Percentiles rank a stretch among this genome's conserved stretches.
Evolutionary conservation across 2,329 filamentous ascomycete species (phyloP).

Genomic region (Rutstroemia sp.): DNA sequence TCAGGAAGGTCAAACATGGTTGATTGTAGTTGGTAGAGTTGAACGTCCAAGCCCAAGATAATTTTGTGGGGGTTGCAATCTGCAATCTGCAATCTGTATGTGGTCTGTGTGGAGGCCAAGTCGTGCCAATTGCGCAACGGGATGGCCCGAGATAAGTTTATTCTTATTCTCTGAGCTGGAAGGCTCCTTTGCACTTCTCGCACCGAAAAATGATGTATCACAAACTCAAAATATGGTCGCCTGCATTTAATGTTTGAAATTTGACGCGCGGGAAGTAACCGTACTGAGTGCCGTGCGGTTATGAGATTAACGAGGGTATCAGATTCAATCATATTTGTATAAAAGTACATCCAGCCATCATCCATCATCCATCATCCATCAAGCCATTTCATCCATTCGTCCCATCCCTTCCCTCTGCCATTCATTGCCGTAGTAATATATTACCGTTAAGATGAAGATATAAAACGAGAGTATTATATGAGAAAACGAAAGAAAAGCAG

Average conservation of each 20-base stretch:
- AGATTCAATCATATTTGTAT: neutral
- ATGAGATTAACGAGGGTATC: constrained; percentile 1
- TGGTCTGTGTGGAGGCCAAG: neutral
- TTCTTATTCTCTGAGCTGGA: neutral
- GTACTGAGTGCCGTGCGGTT: neutral
- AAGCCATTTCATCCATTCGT: neutral
- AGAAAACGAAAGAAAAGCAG: neutral
- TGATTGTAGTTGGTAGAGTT: neutral
- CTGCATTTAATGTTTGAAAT: no score
- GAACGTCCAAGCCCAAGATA: neutral
- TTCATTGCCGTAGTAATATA: neutral
- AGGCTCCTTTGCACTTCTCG: neutral
- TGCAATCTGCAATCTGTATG: neutral
- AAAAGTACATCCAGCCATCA: constrained; percentile 3
- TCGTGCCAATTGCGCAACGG: constrained; percentile 5
- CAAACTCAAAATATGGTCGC: neutral
- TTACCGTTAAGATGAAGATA: neutral
- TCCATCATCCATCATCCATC: neutral
- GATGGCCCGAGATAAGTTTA: neutral
- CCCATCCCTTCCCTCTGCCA: neutral
- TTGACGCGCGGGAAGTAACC: no score
- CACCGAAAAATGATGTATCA: neutral
- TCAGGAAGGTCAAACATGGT: constrained; percentile 46
- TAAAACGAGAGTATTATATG: neutral
- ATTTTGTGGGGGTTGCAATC: neutral